Evolutionary conservation across 2,329 filamentous ascomycete genomes (phyloP).

Genomic region (Amauroascus niger): DNA sequence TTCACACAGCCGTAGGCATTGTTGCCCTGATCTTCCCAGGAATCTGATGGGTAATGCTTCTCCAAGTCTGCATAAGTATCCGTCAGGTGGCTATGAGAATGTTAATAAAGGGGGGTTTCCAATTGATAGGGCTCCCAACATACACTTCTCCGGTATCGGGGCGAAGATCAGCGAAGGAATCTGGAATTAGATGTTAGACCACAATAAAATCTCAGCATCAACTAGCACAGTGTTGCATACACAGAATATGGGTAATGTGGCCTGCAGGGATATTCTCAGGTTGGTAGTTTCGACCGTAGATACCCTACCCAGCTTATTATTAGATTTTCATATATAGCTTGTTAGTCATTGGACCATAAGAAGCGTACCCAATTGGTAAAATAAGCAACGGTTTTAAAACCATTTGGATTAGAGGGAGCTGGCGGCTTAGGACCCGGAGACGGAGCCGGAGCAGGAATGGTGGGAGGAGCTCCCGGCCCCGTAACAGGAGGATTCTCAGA

Average conservation of each 20-base stretch:
- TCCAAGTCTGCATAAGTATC: constrained; percentile 61
- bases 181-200: constrained; percentile 3
- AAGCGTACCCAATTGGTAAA: constrained; percentile 40
- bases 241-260: constrained; percentile 80
- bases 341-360: not conserved
- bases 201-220: not conserved
- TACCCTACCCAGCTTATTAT: constrained; percentile 47
- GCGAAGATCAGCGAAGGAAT: constrained; percentile 80
- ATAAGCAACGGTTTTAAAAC: constrained; percentile 31
- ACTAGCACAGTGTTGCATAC: constrained; percentile 8
- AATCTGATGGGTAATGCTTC: constrained; percentile 61
- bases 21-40: constrained; percentile 55
- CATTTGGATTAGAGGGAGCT: constrained; percentile 5
- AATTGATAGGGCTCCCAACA: not conserved
- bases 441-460: not conserved
- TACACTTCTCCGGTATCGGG: constrained; percentile 71
- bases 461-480: not conserved
- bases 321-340: too few relatives aligned
- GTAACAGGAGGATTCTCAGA: not conserved
- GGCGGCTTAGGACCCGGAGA: not conserved
- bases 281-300: constrained; percentile 74
- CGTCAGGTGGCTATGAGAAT: constrained; percentile 41
- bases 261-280: constrained; percentile 73
- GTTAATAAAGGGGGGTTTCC: not conserved
- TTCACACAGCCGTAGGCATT: constrained; percentile 72